Percentiles rank a stretch among this genome's conserved stretches.
Conservation (phyloP, 805 yeast species). For the Saturnispora sanitii region DNA sequence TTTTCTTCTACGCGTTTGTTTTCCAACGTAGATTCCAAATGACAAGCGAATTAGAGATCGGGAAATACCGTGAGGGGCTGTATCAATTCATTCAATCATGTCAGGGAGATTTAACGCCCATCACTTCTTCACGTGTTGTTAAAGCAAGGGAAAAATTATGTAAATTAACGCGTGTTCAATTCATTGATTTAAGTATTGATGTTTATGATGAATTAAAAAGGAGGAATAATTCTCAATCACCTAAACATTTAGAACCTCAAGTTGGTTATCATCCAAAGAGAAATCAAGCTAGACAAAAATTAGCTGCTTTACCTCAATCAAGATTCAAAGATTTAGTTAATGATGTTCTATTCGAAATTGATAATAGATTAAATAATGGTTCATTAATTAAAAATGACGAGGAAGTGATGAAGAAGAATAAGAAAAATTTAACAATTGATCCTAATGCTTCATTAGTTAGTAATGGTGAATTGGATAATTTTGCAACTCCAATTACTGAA, state of each 20-base stretch:
- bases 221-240: slow-evolving; percentile 33
- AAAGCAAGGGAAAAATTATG: slow-evolving; percentile 80
- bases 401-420: no score
- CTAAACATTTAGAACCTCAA: slow-evolving; percentile 31
- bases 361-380: slow-evolving; percentile 31
- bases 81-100: slow-evolving; percentile 43
- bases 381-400: slow-evolving; percentile 1
- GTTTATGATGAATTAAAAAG: slow-evolving; percentile 88
- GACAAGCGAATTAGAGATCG: slow-evolving; percentile 8
- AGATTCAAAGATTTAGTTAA: slow-evolving; percentile 85
- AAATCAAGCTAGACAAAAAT: slow-evolving; percentile 88
- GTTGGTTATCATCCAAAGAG: slow-evolving; percentile 81
- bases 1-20: not conserved
- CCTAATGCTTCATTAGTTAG: not conserved
- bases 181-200: slow-evolving; percentile 84
- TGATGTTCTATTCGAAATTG: slow-evolving; percentile 81
- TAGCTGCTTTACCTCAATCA: slow-evolving; percentile 70
- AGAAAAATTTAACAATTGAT: not conserved
- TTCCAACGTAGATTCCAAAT: not conserved
- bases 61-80: slow-evolving; percentile 26
- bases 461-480: not conserved
- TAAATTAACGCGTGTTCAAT: slow-evolving; percentile 73
- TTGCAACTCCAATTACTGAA: slow-evolving; percentile 14
- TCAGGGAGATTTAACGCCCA: slow-evolving; percentile 33
- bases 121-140: slow-evolving; percentile 51